Evolutionary conservation across 2,329 filamentous ascomycete genomes (phyloP).

Genomic region (Phymatotrichopsis omnivora): DNA sequence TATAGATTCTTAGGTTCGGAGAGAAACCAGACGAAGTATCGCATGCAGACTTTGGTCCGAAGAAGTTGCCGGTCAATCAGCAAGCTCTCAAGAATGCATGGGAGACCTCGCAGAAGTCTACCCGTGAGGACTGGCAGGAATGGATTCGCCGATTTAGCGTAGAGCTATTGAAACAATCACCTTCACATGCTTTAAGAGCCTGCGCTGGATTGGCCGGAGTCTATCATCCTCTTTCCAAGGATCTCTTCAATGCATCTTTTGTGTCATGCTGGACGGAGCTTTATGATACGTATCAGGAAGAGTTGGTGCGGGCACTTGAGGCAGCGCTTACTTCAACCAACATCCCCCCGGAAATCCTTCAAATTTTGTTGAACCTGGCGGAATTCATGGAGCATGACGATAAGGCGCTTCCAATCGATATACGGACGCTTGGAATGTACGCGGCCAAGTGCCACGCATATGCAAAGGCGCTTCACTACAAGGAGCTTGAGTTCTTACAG

Average conservation of each 20-base stretch:
- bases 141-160: slow-evolving; percentile 97
- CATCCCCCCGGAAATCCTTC: slow-evolving; percentile 89
- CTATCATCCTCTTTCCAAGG: slow-evolving; percentile 81
- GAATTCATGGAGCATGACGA: slow-evolving; percentile 99
- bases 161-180: slow-evolving; percentile 86
- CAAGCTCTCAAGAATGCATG: slow-evolving; percentile 94
- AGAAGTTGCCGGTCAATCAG: slow-evolving; percentile 94
- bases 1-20: slow-evolving; percentile 44
- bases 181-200: slow-evolving; percentile 85
- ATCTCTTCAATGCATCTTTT: slow-evolving; percentile 97
- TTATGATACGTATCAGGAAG: slow-evolving; percentile 83
- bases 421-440: slow-evolving; percentile 84
- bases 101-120: slow-evolving; percentile 95
- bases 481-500: slow-evolving; percentile 94
- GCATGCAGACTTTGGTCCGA: slow-evolving; percentile 73
- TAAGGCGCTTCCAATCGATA: slow-evolving; percentile 95
- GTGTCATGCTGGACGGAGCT: slow-evolving; percentile 98
- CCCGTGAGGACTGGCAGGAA: slow-evolving; percentile 97
- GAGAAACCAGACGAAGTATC: slow-evolving; percentile 69
- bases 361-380: slow-evolving; percentile 86
- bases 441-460: slow-evolving; percentile 96
- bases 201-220: slow-evolving; percentile 85
- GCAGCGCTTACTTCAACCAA: slow-evolving; percentile 90
- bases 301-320: slow-evolving; percentile 91
- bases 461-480: slow-evolving; percentile 96